phyloP scores from a whole-genome alignment of 2,329 filamentous ascomycete species.

The Botrytis pseudocinerea region DNA sequence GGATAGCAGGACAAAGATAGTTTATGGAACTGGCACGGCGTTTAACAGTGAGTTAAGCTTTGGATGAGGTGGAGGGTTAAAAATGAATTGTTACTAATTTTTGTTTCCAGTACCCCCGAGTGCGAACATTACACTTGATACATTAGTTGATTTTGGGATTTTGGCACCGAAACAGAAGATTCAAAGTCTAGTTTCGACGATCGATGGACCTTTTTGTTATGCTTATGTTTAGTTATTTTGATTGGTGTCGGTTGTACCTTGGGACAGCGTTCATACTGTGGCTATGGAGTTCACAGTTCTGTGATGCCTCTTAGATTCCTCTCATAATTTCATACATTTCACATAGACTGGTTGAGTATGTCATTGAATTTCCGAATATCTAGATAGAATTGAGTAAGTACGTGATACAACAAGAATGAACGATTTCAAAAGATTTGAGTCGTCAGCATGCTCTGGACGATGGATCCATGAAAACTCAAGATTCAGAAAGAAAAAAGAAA shows the following conservation, averaged over 20 bases:
- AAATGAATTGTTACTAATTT: background rate
- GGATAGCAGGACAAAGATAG: slow-evolving; percentile 31
- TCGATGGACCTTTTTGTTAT: slow-evolving; percentile 44
- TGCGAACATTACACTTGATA: slow-evolving; percentile 10
- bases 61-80: background rate
- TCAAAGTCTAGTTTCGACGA: slow-evolving; percentile 43
- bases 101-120: background rate
- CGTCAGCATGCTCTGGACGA: background rate
- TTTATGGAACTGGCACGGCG: slow-evolving; percentile 5
- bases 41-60: slow-evolving; percentile 8
- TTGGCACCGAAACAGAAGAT: slow-evolving; percentile 8
- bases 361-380: background rate
- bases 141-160: slow-evolving; percentile 6
- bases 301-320: background rate
- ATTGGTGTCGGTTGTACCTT: accelerated
- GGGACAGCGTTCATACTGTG: no score
- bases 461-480: accelerated
- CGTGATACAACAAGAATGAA: background rate
- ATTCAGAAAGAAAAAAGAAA: background rate
- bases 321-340: background rate
- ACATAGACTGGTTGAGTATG: no score
- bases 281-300: background rate
- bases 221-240: slow-evolving; percentile 42
- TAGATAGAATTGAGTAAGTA: background rate
- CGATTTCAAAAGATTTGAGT: background rate